Conservation (phyloP, 2,329 filamentous ascomycete genomes). For the Monosporascus ibericus region DNA sequence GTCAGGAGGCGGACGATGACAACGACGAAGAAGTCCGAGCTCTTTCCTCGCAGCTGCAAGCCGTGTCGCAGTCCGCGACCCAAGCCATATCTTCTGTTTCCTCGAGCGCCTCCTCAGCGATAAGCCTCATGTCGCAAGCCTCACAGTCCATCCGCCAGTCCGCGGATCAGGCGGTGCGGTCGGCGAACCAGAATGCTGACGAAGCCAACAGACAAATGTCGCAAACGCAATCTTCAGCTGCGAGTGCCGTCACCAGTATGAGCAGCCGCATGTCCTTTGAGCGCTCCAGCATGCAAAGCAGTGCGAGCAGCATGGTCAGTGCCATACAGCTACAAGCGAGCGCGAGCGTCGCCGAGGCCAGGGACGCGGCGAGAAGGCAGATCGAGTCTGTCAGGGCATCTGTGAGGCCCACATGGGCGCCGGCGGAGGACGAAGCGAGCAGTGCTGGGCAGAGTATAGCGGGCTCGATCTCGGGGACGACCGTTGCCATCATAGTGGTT, state of each 20-base stretch:
- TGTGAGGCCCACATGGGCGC: constrained; percentile 14
- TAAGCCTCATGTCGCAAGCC: constrained; percentile 22
- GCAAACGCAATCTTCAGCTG: constrained; percentile 23
- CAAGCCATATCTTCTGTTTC: constrained; percentile 23
- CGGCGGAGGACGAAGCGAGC: neutral
- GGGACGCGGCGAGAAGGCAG: constrained; percentile 29
- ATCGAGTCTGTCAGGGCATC: constrained; percentile 17
- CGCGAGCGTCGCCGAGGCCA: constrained; percentile 47
- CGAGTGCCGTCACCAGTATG: constrained; percentile 24
- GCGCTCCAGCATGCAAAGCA: constrained; percentile 19
- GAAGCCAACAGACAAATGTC: constrained; percentile 22
- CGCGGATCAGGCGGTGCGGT: constrained; percentile 22
- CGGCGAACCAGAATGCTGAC: constrained; percentile 21
- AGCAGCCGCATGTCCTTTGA: constrained; percentile 22
- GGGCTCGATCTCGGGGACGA: constrained; percentile 19
- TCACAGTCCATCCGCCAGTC: constrained; percentile 23
- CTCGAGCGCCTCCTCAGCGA: constrained; percentile 21
- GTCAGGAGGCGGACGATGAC: constrained; percentile 23
- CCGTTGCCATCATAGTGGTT: constrained; percentile 23
- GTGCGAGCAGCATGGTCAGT: constrained; percentile 33
- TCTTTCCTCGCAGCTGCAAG: constrained; percentile 23
- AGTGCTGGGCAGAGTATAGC: neutral
- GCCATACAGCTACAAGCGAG: constrained; percentile 49
- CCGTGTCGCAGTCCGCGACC: constrained; percentile 23
- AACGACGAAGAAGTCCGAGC: constrained; percentile 23